Evolutionary conservation across 345 rosid genomes (phyloP).

Genomic region (Salix suchowensis): DNA sequence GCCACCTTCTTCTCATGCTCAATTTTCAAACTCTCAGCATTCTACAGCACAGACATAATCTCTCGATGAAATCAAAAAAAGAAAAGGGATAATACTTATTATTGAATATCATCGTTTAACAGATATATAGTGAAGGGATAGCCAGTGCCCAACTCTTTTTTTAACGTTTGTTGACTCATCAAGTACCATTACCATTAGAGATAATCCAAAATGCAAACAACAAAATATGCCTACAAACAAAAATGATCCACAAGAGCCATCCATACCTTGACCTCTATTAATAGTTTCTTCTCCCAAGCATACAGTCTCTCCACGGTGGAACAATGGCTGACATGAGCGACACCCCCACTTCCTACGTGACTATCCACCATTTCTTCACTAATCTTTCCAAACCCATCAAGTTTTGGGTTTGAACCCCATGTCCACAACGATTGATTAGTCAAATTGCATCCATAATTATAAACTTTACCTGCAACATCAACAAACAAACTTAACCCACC

Average conservation of each 20-base stretch:
- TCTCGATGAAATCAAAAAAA: not conserved
- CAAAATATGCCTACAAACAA: not conserved
- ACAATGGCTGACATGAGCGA: slow-evolving; percentile 47
- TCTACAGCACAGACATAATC: slow-evolving; percentile 25
- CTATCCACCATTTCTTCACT: slow-evolving; percentile 23
- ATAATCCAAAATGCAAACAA: not conserved
- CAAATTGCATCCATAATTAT: slow-evolving; percentile 60
- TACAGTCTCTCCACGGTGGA: slow-evolving; percentile 80
- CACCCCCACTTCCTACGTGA: slow-evolving; percentile 7
- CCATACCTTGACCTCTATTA: slow-evolving; percentile 81
- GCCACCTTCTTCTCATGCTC: slow-evolving; percentile 82
- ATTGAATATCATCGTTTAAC: not conserved
- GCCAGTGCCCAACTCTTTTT: not conserved
- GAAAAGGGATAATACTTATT: not conserved
- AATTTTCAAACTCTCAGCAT: slow-evolving; percentile 58
- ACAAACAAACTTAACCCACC: not conserved
- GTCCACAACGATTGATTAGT: slow-evolving; percentile 61
- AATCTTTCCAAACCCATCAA: slow-evolving; percentile 39
- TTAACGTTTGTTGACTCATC: not conserved
- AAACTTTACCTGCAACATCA: slow-evolving; percentile 43
- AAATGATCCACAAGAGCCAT: not conserved
- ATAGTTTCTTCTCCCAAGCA: slow-evolving; percentile 97
- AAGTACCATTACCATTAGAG: not conserved
- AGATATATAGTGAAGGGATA: not conserved
- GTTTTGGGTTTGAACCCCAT: slow-evolving; percentile 58